Evolutionary conservation across 2,329 filamentous ascomycete genomes (phyloP).

Genomic region (Colletotrichum aenigma): DNA sequence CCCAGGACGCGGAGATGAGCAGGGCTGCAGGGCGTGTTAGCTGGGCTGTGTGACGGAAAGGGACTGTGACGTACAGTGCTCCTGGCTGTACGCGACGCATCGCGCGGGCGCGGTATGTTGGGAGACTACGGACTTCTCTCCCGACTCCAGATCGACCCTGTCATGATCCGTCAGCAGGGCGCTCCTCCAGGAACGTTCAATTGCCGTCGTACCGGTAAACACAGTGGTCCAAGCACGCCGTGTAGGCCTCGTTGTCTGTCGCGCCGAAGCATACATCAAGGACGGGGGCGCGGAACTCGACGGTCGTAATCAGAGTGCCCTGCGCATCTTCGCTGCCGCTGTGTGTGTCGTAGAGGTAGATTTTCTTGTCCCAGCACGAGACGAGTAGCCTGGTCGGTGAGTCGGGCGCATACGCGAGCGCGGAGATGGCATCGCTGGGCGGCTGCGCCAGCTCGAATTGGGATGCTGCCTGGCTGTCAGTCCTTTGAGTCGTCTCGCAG

Average conservation of each 20-base stretch:
- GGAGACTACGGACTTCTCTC: constrained; percentile 76
- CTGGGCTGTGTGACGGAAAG: neutral
- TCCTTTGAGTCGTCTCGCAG: neutral
- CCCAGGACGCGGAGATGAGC: constrained; percentile 92
- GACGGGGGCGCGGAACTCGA: constrained; percentile 83
- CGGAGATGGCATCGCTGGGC: constrained; percentile 85
- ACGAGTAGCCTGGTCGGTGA: constrained; percentile 81
- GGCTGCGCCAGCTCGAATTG: constrained; percentile 86
- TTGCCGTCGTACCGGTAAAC: constrained; percentile 68
- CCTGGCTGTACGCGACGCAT: constrained; percentile 79
- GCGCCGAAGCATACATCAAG: constrained; percentile 91
- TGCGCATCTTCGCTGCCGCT: constrained; percentile 58
- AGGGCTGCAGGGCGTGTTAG: constrained; percentile 52
- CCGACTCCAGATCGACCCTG: constrained; percentile 72
- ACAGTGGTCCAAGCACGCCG: constrained; percentile 83
- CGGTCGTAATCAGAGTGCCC: constrained; percentile 72
- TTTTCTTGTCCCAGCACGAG: constrained; percentile 91
- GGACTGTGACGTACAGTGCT: constrained; percentile 61
- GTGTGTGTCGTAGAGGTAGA: constrained; percentile 85
- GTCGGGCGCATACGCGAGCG: constrained; percentile 81
- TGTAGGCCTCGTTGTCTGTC: constrained; percentile 83
- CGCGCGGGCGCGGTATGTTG: constrained; percentile 82
- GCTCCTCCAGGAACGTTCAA: neutral
- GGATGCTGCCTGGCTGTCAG: constrained; percentile 50
- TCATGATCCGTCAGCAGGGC: neutral